Percentiles rank a stretch among this genome's conserved stretches.
Evolutionary conservation across 2,329 filamentous ascomycete genomes (phyloP).

Genomic region (Beauveria medogensis): DNA sequence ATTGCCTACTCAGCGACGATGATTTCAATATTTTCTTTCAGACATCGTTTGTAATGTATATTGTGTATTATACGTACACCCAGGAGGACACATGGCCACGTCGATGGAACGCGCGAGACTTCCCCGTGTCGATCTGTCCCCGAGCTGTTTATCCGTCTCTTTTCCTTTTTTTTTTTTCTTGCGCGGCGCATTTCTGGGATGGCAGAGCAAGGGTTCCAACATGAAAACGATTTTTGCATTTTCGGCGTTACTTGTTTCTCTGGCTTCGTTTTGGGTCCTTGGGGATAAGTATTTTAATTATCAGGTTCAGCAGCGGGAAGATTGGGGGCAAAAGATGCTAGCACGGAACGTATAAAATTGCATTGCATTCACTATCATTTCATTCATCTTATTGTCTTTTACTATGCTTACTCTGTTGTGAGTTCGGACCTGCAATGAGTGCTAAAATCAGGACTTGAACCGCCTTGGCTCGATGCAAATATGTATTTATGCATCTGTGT

Average conservation of each 20-base stretch:
- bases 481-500: too few species aligned
- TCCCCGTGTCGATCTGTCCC: background rate
- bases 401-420: background rate
- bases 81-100: background rate
- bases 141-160: background rate
- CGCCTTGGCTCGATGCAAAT: too few species aligned
- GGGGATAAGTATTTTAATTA: background rate
- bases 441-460: too few species aligned
- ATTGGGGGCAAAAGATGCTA: background rate
- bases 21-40: background rate
- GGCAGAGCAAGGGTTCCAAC: background rate
- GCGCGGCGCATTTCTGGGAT: slow-evolving; percentile 1
- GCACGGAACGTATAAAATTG: background rate
- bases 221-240: slow-evolving; percentile 1
- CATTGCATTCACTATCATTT: background rate
- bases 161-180: background rate
- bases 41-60: slow-evolving; percentile 15
- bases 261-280: background rate
- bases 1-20: background rate
- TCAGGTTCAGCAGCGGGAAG: background rate
- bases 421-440: too few species aligned
- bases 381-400: background rate
- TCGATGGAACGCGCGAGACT: background rate
- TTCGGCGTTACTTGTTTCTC: background rate
- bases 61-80: slow-evolving; percentile 13